Conservation (phyloP, 495 filamentous ascomycete genomes). For the Lindgomyces ingoldianus region DNA sequence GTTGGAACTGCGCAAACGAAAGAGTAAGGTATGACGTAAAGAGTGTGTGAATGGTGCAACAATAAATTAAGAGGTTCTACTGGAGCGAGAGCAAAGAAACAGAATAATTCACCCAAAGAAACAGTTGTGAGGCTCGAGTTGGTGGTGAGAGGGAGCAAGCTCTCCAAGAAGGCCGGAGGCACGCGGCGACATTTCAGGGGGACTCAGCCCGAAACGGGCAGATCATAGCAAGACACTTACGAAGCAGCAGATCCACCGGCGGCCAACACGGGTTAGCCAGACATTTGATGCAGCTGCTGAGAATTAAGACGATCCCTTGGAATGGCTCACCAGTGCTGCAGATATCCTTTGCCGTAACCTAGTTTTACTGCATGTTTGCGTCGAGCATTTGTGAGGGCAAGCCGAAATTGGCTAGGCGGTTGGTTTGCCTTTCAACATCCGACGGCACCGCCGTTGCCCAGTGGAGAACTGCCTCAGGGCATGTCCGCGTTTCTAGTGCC, state of each 20-base stretch:
- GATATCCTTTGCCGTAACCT: too few relatives aligned
- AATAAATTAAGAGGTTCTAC: neutral
- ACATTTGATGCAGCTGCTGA: neutral
- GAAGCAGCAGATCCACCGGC: neutral
- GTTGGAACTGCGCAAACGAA: neutral
- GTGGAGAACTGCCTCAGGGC: too few relatives aligned
- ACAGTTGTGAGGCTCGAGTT: neutral
- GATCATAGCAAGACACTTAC: neutral
- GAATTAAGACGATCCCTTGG: neutral
- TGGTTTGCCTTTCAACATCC: too few relatives aligned
- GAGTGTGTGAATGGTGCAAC: neutral
- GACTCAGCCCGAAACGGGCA: conserved; percentile 2
- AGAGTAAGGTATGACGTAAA: conserved; percentile 4
- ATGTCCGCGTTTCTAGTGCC: neutral
- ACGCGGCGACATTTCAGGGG: neutral
- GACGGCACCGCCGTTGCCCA: too few relatives aligned
- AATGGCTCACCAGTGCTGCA: neutral
- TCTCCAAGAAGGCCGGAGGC: neutral
- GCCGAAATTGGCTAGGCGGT: too few relatives aligned
- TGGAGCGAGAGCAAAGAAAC: conserved; percentile 4
- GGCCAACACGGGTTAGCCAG: neutral
- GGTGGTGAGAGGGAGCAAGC: conserved; percentile 10
- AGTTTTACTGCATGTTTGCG: neutral
- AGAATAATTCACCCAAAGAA: conserved; percentile 12
- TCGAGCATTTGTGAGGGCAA: neutral